These are phyloP conservation scores for Anethum foeniculum DNA, from an alignment of 140 eudicot genomes.

Conservation along the genomic window DNA sequence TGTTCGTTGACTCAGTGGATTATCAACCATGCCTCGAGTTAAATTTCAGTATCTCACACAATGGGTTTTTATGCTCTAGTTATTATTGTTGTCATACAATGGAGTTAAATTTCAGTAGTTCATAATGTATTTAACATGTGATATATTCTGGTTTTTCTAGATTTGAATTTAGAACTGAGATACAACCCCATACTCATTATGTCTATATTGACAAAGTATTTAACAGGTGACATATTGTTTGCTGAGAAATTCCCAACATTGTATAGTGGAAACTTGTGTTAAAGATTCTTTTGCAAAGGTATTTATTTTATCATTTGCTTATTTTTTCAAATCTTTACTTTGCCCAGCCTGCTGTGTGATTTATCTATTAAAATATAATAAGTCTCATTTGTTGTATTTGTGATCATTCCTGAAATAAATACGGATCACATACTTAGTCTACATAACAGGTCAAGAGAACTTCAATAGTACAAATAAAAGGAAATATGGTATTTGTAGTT, in stretches of 20 bases:
- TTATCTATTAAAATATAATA: not conserved
- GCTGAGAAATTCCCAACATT: slow-evolving; percentile 82
- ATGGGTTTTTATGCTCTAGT: no score
- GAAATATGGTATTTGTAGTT: not conserved
- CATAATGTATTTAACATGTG: no score
- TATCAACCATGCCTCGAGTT: no score
- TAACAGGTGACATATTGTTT: no score
- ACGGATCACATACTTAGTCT: not conserved
- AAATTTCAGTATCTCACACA: no score
- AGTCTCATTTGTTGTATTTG: not conserved
- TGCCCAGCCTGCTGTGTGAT: not conserved
- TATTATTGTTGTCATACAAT: no score
- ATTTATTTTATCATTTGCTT: slow-evolving; percentile 2
- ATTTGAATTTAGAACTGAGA: slow-evolving; percentile 10
- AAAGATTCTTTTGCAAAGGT: slow-evolving; percentile 80
- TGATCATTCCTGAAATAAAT: not conserved
- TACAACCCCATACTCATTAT: slow-evolving; percentile 23
- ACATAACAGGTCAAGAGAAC: not conserved
- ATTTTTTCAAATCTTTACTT: not conserved
- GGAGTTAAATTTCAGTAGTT: no score
- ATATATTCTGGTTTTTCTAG: no score
- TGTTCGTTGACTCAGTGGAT: no score
- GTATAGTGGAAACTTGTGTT: slow-evolving; percentile 95
- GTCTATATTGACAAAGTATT: slow-evolving; percentile 61
- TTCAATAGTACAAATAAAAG: not conserved